A percentile compares a stretch with the other conserved stretches of the same genome.
phyloP scores from a whole-genome alignment of 1,284 basidiomycete genomes.

The Cerrena zonata region DNA sequence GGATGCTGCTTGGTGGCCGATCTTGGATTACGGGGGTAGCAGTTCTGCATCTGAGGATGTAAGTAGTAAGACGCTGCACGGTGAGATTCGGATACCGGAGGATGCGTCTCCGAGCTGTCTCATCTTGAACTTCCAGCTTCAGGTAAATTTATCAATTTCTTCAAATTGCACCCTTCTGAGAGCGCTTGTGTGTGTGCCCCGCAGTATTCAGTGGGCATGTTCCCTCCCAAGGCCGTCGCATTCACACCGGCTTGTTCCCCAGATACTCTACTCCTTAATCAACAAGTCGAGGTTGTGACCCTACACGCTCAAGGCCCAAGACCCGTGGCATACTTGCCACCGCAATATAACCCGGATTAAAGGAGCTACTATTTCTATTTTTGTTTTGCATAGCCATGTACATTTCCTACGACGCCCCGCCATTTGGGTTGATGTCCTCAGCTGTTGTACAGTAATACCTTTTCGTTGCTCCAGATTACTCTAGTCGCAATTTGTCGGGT shows the following conservation, averaged over 20 bases:
- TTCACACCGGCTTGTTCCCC: slow-evolving; percentile 11
- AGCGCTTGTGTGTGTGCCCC: no score
- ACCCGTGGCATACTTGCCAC: slow-evolving; percentile 9
- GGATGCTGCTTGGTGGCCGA: slow-evolving; percentile 16
- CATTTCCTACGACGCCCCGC: no score
- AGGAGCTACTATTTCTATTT: no score
- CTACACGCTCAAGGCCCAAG: slow-evolving; percentile 14
- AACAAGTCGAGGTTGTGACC: slow-evolving; percentile 18
- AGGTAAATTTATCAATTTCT: slow-evolving; percentile 12
- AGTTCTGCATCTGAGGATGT: not conserved
- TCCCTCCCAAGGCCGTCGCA: slow-evolving; percentile 14
- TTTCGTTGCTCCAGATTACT: no score
- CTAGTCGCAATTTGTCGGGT: slow-evolving; percentile 3
- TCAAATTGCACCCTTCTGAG: no score
- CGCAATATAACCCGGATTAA: not conserved
- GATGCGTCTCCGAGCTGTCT: slow-evolving; percentile 15
- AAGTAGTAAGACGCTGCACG: slow-evolving; percentile 10
- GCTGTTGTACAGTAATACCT: no score
- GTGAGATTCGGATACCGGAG: slow-evolving; percentile 16
- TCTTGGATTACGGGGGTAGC: not conserved
- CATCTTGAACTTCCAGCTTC: slow-evolving; percentile 18
- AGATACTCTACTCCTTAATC: slow-evolving; percentile 11
- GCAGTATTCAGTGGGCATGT: slow-evolving; percentile 18
- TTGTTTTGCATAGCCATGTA: no score
- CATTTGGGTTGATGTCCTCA: no score